Base-by-base conservation (phyloP, 176 grass and related monocot species). In the Triticum timopheevii region DNA sequence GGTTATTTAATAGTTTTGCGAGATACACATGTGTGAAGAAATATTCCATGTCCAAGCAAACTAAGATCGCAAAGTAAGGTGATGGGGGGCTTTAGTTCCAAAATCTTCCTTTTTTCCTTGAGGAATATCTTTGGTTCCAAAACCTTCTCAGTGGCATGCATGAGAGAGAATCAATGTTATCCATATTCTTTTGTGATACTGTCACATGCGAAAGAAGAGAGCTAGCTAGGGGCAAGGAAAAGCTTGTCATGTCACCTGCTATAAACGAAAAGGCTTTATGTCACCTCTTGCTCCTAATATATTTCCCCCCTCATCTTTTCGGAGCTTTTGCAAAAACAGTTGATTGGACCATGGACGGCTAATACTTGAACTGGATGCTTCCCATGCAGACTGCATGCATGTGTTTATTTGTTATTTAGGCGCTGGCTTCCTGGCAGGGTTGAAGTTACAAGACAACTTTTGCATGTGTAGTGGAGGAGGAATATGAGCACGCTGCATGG, bases 191-290 rank as follows among this genome's bases (percentile, higher is more conserved):
- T 87, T 81, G 47, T 84, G 76, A 84, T 77, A 33, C 73, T 54
- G 62, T 88, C 70, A 76, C 69, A 91, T 88, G 89, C 77, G 69
- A 91, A 87, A 91, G 85, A 76, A 87, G 61, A 68, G 73, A 69
- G 62, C 71, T 61, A 42, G 69, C 52, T 84, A 84, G 22, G 73
- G 22, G n/a, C 13, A 69, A 40, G n/a, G 44, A 84, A 87, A 91
- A 91, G 81, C 61, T 76, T 50, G 6, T 3, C 81, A 66, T 83
- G 61, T 81, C 61, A 80, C 76, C 56, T 83, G 34, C 64, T 76
- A 69, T 52, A 52, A 74, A 47, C 3, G 12, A 76, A 91, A 49
- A 91, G 69, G 81, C 39, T 33, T 81, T 65, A 80, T 88, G 61
- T 61, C 69, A 84, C 40, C 80, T 91, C 89, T 70, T 76, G 66